Conservation (phyloP, 345 rosid species). For the Gynandropsis gynandra region DNA sequence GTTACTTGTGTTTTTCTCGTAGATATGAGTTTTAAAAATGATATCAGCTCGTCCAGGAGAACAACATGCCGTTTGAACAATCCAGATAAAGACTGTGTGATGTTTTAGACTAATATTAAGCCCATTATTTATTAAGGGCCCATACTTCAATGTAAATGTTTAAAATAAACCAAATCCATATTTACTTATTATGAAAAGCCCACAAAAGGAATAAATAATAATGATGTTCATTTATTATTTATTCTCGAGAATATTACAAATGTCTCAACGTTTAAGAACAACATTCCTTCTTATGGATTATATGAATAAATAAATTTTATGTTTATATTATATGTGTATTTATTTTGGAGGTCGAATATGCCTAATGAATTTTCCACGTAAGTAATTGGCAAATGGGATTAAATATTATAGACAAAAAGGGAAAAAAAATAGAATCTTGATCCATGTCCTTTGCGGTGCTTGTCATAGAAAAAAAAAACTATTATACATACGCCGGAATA, state of each 20-base stretch:
- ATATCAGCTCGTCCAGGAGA: conserved; percentile 40
- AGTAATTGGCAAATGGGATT: too few relatives aligned
- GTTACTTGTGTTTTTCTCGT: conserved; percentile 30
- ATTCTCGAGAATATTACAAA: conserved; percentile 25
- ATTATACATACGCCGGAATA: conserved; percentile 15
- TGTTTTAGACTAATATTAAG: conserved; percentile 12
- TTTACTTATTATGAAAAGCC: too few relatives aligned
- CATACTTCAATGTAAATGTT: too few relatives aligned
- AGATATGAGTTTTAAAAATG: conserved; percentile 30
- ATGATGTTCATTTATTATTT: too few relatives aligned
- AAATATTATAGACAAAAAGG: too few relatives aligned
- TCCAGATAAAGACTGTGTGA: conserved; percentile 6
- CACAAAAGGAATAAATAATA: too few relatives aligned
- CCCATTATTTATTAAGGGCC: background rate
- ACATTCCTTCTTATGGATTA: conserved; percentile 19
- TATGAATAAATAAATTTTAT: background rate
- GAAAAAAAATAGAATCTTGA: background rate
- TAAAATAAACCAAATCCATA: too few relatives aligned
- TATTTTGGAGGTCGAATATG: conserved; percentile 25
- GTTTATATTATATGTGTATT: background rate
- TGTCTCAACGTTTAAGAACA: conserved; percentile 29
- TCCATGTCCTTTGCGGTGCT: background rate
- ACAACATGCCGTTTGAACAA: conserved; percentile 13
- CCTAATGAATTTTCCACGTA: conserved; percentile 12
- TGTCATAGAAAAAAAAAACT: conserved; percentile 19